Evolutionary conservation across 768 basidiomycete species (phyloP), one percentile per base, ranked within the genome.

Genomic region (Boletus huronensis): DNA sequence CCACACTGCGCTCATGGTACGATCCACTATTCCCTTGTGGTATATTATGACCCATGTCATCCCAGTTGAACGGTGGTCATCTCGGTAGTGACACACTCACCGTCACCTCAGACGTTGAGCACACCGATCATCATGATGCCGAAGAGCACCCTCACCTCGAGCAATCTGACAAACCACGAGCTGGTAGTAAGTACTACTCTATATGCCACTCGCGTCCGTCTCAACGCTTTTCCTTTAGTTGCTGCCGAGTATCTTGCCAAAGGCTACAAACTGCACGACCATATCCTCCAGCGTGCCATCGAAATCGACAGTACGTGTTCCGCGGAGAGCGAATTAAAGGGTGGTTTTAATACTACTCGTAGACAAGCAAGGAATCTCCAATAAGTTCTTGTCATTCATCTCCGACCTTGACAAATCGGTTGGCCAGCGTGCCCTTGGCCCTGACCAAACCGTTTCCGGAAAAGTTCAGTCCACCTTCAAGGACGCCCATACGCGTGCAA

Each of bases 221-320:
- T 52, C 19, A 63, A 19, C 38, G 25, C 34, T 16, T 5, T 39
- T 3, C 28, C 57, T 53, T 57, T 66, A 84, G 92, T 97, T 64
- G 88, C 90, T 26, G 95, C 96, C 28, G 96, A 98, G 70, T 93
- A 95, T 71, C 82, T 99, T 42, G 93, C 96, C 2, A 84, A 82
- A 65, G 97, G 96, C 2, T 98, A 98, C 74, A 64, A 65, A 48
- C 79, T 98, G 26, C 83, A 85, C 17, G 95, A 98, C 66, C 66
- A 77, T 45, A 80, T 94, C 61, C 77, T 98, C 43, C 78, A 88
- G 61, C 81, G 81, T 46, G 88, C 91, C 44, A 91, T 93, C 61
- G 88, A 91, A 34, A 74, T 90, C n/a, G 89, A 91, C 66, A 73
- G 85, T 87, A 58, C 55, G 75, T 58, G 10, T 36, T 9, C 5